These are phyloP conservation scores for Umbelopsis sp. DNA, from an alignment of 371 early-diverging fungal genomes.

Conservation along the genomic window DNA sequence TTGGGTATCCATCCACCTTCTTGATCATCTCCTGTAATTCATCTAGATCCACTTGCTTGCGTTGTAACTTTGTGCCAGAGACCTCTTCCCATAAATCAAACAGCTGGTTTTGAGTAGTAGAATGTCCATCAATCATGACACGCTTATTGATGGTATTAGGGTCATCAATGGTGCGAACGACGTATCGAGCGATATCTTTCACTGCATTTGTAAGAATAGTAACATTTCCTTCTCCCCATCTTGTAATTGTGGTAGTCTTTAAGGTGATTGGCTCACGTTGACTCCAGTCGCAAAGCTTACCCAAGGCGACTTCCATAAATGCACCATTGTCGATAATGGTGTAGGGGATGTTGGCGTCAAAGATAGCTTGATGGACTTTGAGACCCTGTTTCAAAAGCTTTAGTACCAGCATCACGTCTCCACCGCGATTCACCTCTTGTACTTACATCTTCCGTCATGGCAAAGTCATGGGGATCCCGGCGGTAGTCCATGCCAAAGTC, in stretches of 20 bases:
- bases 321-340: conserved; percentile 19
- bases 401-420: neutral
- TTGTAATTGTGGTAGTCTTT: neutral
- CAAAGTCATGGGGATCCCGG: conserved; percentile 13
- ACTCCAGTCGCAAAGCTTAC: neutral
- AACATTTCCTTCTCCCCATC: conserved; percentile 8
- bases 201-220: neutral
- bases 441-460: conserved; percentile 1
- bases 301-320: neutral
- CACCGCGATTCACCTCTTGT: neutral
- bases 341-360: conserved; percentile 6
- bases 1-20: neutral
- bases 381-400: neutral
- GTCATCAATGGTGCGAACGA: conserved; percentile 4
- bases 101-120: conserved; percentile 7
- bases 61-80: conserved; percentile 1
- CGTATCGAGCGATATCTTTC: conserved; percentile 3
- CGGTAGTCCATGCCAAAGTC: conserved; percentile 19
- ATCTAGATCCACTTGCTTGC: neutral
- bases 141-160: conserved; percentile 15
- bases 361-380: conserved; percentile 9
- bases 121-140: conserved; percentile 18
- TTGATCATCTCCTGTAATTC: conserved; percentile 1
- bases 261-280: neutral
- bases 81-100: conserved; percentile 12